These are phyloP conservation scores for Detonula confervacea DNA, from an alignment of 352 stramenopile genomes.

Conservation along the genomic window DNA sequence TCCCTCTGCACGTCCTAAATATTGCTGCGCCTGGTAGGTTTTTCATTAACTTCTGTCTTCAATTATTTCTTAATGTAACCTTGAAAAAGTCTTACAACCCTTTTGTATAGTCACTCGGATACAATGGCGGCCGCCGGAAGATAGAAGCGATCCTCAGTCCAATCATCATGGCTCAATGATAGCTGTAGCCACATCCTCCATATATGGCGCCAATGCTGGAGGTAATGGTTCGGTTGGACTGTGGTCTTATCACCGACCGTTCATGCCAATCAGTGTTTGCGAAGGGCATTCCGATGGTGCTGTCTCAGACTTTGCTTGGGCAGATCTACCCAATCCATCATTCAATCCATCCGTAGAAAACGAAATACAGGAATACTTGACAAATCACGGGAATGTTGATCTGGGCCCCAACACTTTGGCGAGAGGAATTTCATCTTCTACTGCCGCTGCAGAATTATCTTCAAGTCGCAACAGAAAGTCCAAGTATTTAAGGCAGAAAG, in stretches of 20 bases:
- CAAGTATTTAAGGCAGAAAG: constrained; percentile 10
- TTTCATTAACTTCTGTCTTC: neutral
- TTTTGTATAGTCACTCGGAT: constrained; percentile 63
- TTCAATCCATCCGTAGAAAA: neutral
- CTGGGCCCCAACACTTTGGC: neutral
- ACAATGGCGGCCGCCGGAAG: constrained; percentile 65
- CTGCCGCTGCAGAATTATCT: constrained; percentile 11
- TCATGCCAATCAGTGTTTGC: constrained; percentile 78
- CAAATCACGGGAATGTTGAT: neutral
- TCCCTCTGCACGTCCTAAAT: constrained; percentile 62
- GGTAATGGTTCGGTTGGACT: constrained; percentile 71
- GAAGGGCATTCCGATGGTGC: constrained; percentile 81
- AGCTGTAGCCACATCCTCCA: constrained; percentile 77
- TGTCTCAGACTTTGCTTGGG: constrained; percentile 80
- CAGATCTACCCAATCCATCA: constrained; percentile 46
- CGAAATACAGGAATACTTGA: constrained; percentile 2
- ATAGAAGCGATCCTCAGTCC: constrained; percentile 18
- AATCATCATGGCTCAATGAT: constrained; percentile 77
- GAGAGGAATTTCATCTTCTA: neutral
- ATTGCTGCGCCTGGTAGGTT: constrained; percentile 54
- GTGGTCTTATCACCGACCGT: constrained; percentile 77
- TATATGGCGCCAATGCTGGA: constrained; percentile 72
- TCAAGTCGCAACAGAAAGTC: constrained; percentile 5
- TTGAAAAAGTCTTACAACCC: neutral
- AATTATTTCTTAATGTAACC: neutral